Conservation (phyloP, 805 yeast species). For the Yamadazyma tumulicola region DNA sequence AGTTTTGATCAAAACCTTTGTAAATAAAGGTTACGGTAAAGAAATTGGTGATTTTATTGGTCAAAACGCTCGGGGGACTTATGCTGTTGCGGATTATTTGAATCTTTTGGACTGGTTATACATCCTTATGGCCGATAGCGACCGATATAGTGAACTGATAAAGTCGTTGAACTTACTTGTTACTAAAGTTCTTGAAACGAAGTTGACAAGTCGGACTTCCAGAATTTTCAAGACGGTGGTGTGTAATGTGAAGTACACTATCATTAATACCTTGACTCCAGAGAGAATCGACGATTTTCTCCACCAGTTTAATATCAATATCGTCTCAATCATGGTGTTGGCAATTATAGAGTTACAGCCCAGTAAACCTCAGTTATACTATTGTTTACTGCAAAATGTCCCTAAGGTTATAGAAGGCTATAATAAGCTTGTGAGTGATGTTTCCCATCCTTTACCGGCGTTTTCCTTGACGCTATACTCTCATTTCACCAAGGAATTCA, state of each 20-base stretch:
- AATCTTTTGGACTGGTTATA: conserved; percentile 54
- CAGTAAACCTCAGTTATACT: conserved; percentile 10
- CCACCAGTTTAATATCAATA: conserved; percentile 5
- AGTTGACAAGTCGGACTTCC: conserved; percentile 2
- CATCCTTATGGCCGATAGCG: background rate
- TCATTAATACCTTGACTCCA: conserved; percentile 2
- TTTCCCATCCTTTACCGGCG: conserved; percentile 1
- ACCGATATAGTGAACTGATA: too few species aligned
- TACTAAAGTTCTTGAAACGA: conserved; percentile 10
- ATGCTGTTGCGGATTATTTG: conserved; percentile 39
- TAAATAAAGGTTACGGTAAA: background rate
- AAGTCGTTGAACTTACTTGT: too few species aligned
- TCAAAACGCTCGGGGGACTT: background rate
- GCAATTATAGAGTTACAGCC: conserved; percentile 14
- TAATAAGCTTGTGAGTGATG: conserved; percentile 6
- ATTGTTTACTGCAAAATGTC: conserved; percentile 3
- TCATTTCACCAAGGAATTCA: conserved; percentile 42
- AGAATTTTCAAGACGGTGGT: conserved; percentile 25
- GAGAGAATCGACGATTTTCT: conserved; percentile 8
- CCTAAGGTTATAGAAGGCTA: conserved; percentile 1
- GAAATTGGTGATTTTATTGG: background rate
- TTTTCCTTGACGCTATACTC: conserved; percentile 31
- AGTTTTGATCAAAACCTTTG: conserved; percentile 25
- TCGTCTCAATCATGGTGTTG: conserved; percentile 8
- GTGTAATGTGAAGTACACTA: conserved; percentile 23